phyloP scores from a whole-genome alignment of 345 rosid species.

The Noccaea caerulescens region DNA sequence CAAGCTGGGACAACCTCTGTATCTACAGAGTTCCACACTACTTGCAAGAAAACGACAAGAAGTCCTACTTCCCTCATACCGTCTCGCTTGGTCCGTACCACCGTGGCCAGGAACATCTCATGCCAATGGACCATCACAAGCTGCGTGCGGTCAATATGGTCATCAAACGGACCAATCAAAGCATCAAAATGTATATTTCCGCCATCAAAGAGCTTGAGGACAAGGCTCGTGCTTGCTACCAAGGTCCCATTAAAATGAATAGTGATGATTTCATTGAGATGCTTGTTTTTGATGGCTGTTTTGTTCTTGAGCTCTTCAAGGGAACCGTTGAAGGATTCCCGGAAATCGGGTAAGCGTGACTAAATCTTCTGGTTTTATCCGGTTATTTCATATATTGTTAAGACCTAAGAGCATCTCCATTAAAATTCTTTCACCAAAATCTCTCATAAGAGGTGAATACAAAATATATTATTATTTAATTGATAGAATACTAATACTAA shows the following conservation, averaged over 20 bases:
- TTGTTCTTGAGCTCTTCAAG: slow-evolving; percentile 67
- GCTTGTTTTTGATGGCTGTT: slow-evolving; percentile 88
- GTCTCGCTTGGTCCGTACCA: slow-evolving; percentile 85
- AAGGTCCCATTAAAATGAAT: slow-evolving; percentile 51
- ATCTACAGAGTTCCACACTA: slow-evolving; percentile 38
- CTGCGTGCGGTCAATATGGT: slow-evolving; percentile 71
- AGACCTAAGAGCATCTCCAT: no score
- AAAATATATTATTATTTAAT: no score
- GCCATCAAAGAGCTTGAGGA: slow-evolving; percentile 66
- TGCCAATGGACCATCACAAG: slow-evolving; percentile 72
- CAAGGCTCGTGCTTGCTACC: slow-evolving; percentile 64
- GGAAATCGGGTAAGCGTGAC: slow-evolving; percentile 46
- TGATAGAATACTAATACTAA: no score
- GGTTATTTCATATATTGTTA: background rate
- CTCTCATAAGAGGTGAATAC: no score
- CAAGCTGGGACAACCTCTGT: slow-evolving; percentile 55
- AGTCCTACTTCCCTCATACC: slow-evolving; percentile 68
- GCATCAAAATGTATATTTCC: slow-evolving; percentile 57
- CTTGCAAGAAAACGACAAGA: slow-evolving; percentile 56
- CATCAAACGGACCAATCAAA: slow-evolving; percentile 55
- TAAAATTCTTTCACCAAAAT: no score
- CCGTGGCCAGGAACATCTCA: slow-evolving; percentile 60
- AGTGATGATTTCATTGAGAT: slow-evolving; percentile 76
- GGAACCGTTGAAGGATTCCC: slow-evolving; percentile 69
- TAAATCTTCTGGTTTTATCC: background rate